Evolutionary conservation across 2,329 filamentous ascomycete genomes (phyloP).

Genomic region (Exophiala viscosa): DNA sequence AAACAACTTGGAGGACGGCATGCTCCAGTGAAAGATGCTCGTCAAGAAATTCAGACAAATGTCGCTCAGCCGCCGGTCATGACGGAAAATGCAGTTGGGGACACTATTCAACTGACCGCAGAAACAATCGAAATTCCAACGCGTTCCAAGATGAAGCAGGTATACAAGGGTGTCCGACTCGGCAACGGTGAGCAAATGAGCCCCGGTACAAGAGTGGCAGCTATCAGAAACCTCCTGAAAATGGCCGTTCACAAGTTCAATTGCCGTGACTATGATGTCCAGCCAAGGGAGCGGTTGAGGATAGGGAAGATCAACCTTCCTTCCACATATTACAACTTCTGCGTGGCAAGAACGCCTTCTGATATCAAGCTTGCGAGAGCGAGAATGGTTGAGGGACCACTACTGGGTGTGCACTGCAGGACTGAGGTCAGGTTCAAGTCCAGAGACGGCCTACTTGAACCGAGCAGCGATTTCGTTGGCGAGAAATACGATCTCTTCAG

Average conservation of each 20-base stretch:
- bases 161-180: slow-evolving; percentile 58
- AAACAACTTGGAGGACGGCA: slow-evolving; percentile 13
- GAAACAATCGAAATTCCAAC: slow-evolving; percentile 18
- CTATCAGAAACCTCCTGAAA: slow-evolving; percentile 55
- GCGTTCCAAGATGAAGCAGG: slow-evolving; percentile 22
- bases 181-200: slow-evolving; percentile 58
- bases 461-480: slow-evolving; percentile 28
- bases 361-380: slow-evolving; percentile 51
- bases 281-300: slow-evolving; percentile 43
- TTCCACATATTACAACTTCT: slow-evolving; percentile 54
- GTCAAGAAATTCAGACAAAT: not conserved
- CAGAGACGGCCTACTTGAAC: slow-evolving; percentile 10
- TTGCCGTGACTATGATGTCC: slow-evolving; percentile 47
- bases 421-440: slow-evolving; percentile 53
- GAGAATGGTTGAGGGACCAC: slow-evolving; percentile 56
- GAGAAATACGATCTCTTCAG: slow-evolving; percentile 53
- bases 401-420: slow-evolving; percentile 54
- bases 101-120: not conserved
- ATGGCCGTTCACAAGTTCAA: slow-evolving; percentile 57
- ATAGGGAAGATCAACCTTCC: slow-evolving; percentile 46
- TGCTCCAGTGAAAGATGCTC: slow-evolving; percentile 11
- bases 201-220: slow-evolving; percentile 54
- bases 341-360: slow-evolving; percentile 51
- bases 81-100: not conserved
- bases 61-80: too few relatives aligned